Percentiles rank a stretch among this genome's conserved stretches.
Evolutionary conservation across 495 filamentous ascomycete species (phyloP).

Genomic region (Aspergillus homomorphus): DNA sequence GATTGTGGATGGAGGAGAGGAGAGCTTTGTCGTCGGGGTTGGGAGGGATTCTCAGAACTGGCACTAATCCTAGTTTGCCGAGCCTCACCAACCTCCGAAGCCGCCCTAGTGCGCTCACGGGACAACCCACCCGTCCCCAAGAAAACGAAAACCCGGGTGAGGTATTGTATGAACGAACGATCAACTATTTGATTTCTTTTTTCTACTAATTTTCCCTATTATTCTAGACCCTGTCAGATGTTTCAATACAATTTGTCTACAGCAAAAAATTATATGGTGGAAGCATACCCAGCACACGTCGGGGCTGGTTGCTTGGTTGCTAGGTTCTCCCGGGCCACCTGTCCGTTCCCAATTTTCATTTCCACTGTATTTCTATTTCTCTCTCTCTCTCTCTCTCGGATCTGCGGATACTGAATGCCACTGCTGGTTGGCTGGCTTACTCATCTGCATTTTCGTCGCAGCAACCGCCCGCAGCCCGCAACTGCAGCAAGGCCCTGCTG

Average conservation of each 20-base stretch:
- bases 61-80: slow-evolving; percentile 46
- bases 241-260: neutral
- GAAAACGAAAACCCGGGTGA: slow-evolving; percentile 3
- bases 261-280: neutral
- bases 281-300: neutral
- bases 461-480: slow-evolving; percentile 19
- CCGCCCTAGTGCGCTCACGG: slow-evolving; percentile 42
- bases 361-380: slow-evolving; percentile 23
- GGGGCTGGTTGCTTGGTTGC: neutral
- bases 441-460: slow-evolving; percentile 41
- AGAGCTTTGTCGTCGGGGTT: slow-evolving; percentile 56
- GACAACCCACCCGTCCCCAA: slow-evolving; percentile 20
- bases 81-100: slow-evolving; percentile 44
- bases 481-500: neutral
- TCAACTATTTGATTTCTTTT: neutral
- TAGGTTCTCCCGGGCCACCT: slow-evolving; percentile 26
- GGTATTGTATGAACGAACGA: neutral
- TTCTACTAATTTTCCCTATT: neutral
- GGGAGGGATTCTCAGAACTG: slow-evolving; percentile 45
- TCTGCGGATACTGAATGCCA: slow-evolving; percentile 30
- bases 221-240: neutral
- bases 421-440: slow-evolving; percentile 28
- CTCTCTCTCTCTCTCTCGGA: slow-evolving; percentile 27
- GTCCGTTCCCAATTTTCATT: slow-evolving; percentile 36
- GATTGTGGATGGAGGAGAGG: slow-evolving; percentile 51